These are phyloP conservation scores for Epichloe baconii DNA, from an alignment of 2,329 filamentous ascomycete genomes.

Conservation along the genomic window DNA sequence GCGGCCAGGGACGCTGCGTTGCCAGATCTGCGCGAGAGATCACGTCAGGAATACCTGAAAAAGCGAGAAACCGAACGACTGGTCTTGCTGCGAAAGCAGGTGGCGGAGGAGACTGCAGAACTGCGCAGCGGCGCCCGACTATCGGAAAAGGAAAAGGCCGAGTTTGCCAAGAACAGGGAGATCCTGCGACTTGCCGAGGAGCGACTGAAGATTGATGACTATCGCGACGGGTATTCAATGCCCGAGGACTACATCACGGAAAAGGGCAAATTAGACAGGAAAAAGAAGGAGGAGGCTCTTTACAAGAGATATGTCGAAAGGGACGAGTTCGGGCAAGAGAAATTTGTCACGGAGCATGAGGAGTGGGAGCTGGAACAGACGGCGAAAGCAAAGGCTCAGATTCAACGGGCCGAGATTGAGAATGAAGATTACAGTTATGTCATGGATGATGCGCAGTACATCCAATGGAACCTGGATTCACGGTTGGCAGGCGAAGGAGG, in stretches of 20 bases:
- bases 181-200: constrained; percentile 72
- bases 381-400: constrained; percentile 76
- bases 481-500: constrained; percentile 58
- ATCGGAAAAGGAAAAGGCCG: constrained; percentile 66
- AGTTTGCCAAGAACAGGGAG: constrained; percentile 82
- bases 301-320: constrained; percentile 83
- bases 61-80: constrained; percentile 82
- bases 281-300: constrained; percentile 77
- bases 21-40: constrained; percentile 67
- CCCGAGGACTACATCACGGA: constrained; percentile 93
- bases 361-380: constrained; percentile 92
- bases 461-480: constrained; percentile 70
- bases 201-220: constrained; percentile 75
- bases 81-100: constrained; percentile 77
- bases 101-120: constrained; percentile 77
- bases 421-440: constrained; percentile 87
- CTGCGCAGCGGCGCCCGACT: constrained; percentile 62
- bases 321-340: constrained; percentile 78
- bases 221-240: constrained; percentile 82
- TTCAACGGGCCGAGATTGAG: constrained; percentile 58
- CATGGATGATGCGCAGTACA: constrained; percentile 77
- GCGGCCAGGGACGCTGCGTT: constrained; percentile 58
- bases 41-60: constrained; percentile 83
- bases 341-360: constrained; percentile 84
- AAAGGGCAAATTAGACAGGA: constrained; percentile 76